Conservation (phyloP, 805 yeast species). For the Torulaspora franciscae region DNA sequence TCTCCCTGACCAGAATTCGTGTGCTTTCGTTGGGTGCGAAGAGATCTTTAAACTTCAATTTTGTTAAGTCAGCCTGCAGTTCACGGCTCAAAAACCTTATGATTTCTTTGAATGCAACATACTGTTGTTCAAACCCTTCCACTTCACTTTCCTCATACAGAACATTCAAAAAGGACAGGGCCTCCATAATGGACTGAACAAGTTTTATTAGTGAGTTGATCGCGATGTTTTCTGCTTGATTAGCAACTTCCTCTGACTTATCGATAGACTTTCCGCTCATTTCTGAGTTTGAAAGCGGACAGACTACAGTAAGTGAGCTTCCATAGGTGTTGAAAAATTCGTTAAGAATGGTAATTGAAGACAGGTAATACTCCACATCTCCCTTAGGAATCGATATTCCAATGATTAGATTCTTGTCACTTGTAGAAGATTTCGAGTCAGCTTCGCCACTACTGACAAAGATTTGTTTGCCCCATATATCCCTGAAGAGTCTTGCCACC, state of each 20-base stretch:
- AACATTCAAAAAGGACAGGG: constrained; percentile 79
- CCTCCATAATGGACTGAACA: constrained; percentile 77
- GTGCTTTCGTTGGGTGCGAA: constrained; percentile 61
- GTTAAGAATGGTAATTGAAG: constrained; percentile 62
- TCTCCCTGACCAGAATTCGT: constrained; percentile 66
- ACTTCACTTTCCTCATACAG: constrained; percentile 64
- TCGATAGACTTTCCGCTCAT: constrained; percentile 23
- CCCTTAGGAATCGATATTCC: constrained; percentile 30
- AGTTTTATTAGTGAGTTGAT: constrained; percentile 71
- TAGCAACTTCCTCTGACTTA: constrained; percentile 56
- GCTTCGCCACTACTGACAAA: constrained; percentile 40
- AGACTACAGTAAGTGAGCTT: constrained; percentile 35
- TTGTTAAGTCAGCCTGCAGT: constrained; percentile 63
- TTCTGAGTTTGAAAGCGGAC: constrained; percentile 45
- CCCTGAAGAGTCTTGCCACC: constrained; percentile 71
- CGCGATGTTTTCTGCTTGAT: constrained; percentile 89
- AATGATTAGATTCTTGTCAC: constrained; percentile 20
- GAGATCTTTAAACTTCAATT: constrained; percentile 66
- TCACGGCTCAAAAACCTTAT: constrained; percentile 63
- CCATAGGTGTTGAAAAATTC: constrained; percentile 67
- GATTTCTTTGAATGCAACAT: constrained; percentile 53
- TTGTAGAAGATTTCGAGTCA: constrained; percentile 24
- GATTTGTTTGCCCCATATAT: constrained; percentile 71
- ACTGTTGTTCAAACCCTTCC: constrained; percentile 34
- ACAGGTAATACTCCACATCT: constrained; percentile 63